These are phyloP conservation scores for Aspergillus sp. DNA, from an alignment of 2,329 filamentous ascomycete genomes.

Conservation along the genomic window DNA sequence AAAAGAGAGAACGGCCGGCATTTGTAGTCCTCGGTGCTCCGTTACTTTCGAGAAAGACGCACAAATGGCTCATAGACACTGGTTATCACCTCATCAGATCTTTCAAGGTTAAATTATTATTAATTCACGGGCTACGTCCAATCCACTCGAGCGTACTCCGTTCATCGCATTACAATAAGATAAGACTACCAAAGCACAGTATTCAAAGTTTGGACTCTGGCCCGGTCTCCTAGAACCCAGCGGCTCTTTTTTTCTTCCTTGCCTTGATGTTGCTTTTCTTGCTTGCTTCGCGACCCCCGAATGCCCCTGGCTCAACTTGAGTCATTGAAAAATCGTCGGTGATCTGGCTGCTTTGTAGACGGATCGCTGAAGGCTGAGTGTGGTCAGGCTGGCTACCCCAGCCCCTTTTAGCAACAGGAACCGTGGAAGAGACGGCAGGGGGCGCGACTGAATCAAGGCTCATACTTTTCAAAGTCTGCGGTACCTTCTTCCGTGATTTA, in stretches of 20 bases:
- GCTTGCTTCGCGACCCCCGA: constrained; percentile 36
- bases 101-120: background rate
- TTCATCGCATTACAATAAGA: background rate
- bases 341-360: constrained; percentile 36
- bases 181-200: background rate
- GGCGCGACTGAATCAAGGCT: constrained; percentile 15
- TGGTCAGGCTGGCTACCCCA: constrained; percentile 37
- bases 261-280: constrained; percentile 29
- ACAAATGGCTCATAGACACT: constrained; percentile 5
- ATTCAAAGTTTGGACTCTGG: background rate
- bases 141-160: background rate
- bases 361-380: constrained; percentile 15
- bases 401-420: constrained; percentile 22
- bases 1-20: background rate
- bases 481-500: constrained; percentile 28
- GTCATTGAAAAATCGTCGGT: constrained; percentile 39
- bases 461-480: constrained; percentile 19
- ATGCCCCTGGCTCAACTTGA: constrained; percentile 40
- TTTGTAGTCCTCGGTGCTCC: background rate
- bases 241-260: constrained; percentile 42
- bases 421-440: constrained; percentile 26
- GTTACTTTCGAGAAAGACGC: background rate
- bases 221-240: constrained; percentile 36
- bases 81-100: constrained; percentile 4
- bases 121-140: background rate